A percentile compares a stretch with the other conserved stretches of the same genome.
Evolutionary conservation across 164 flowering plant species (phyloP).

Genomic region (Magnolia changhungtana): DNA sequence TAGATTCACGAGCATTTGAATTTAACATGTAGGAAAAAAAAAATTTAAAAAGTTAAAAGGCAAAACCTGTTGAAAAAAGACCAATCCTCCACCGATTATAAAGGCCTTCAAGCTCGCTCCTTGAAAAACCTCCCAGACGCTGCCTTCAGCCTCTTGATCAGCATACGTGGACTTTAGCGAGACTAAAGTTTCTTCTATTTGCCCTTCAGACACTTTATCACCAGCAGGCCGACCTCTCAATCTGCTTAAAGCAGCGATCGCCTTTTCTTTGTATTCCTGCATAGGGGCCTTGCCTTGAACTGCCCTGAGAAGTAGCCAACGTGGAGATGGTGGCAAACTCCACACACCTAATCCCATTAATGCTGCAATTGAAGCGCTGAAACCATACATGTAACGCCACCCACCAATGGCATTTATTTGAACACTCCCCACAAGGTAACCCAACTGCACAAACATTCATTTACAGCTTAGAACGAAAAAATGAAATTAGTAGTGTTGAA

Average conservation of each 20-base stretch:
- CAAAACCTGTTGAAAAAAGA: conserved; percentile 85
- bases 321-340: conserved; percentile 85
- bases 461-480: not conserved
- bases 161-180: conserved; percentile 64
- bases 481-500: not conserved
- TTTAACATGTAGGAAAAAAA: not conserved
- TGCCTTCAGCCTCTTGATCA: conserved; percentile 62
- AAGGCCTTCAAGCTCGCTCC: conserved; percentile 91
- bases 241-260: conserved; percentile 59
- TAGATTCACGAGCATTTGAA: not conserved
- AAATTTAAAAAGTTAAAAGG: not conserved
- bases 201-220: conserved; percentile 62
- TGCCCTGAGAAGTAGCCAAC: conserved; percentile 91
- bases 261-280: conserved; percentile 68
- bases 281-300: conserved; percentile 79
- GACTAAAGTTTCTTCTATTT: conserved; percentile 75
- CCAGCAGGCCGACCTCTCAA: conserved; percentile 76
- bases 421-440: conserved; percentile 82
- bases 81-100: conserved; percentile 88
- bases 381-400: conserved; percentile 90
- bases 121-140: conserved; percentile 75
- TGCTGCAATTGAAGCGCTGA: conserved; percentile 68
- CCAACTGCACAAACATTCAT: conserved; percentile 48
- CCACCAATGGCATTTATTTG: conserved; percentile 73
- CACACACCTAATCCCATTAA: conserved; percentile 87